phyloP scores from a whole-genome alignment of 2,329 filamentous ascomycete genomes.

The Colletotrichum liriopes region DNA sequence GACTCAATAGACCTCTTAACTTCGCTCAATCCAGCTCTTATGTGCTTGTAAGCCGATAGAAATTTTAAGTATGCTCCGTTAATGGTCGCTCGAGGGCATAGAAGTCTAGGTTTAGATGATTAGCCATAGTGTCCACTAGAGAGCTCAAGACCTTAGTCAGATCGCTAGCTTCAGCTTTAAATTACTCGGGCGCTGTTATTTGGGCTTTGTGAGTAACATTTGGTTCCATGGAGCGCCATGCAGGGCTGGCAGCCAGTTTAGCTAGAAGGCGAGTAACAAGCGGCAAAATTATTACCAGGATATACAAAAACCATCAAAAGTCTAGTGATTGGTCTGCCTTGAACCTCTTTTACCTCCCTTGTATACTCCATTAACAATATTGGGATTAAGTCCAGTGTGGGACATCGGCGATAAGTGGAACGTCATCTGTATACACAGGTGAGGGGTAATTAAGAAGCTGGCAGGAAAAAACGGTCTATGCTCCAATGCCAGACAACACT shows the following conservation, averaged over 20 bases:
- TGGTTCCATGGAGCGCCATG: background rate
- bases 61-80: constrained; percentile 36
- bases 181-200: constrained; percentile 12
- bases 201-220: constrained; percentile 6
- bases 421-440: too few relatives aligned
- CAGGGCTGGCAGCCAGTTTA: background rate
- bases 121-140: constrained; percentile 6
- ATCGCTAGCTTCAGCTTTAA: constrained; percentile 12
- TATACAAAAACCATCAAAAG: too few relatives aligned
- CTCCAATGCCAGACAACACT: too few relatives aligned
- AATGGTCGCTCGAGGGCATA: constrained; percentile 15
- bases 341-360: too few relatives aligned
- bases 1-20: constrained; percentile 43
- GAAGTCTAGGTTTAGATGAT: constrained; percentile 18
- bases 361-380: too few relatives aligned
- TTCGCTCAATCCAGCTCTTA: constrained; percentile 41
- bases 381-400: too few relatives aligned
- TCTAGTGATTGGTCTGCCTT: too few relatives aligned
- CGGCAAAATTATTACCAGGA: background rate
- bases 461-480: too few relatives aligned
- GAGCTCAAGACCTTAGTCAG: constrained; percentile 8
- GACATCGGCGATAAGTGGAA: too few relatives aligned
- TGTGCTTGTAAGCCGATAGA: constrained; percentile 45
- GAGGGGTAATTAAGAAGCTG: too few relatives aligned
- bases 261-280: background rate